phyloP scores from a whole-genome alignment of 2,329 filamentous ascomycete genomes.

The Raffaelea deltoideospora region DNA sequence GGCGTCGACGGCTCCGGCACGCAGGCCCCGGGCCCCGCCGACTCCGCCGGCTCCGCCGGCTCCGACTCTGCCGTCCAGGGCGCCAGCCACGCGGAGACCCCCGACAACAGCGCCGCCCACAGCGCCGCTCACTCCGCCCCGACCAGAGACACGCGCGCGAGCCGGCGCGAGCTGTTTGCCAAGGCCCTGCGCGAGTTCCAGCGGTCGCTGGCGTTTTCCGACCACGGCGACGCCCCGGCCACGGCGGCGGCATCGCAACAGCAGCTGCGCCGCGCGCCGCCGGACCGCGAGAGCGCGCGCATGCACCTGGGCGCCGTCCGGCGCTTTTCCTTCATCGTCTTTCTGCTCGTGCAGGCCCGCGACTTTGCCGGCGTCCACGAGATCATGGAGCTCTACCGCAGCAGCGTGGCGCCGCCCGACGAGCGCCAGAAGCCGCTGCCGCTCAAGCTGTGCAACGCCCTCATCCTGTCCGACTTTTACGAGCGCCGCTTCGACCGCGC shows the following conservation, averaged over 20 bases:
- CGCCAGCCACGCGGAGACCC: background rate
- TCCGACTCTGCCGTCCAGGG: background rate
- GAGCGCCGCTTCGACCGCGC: constrained; percentile 45
- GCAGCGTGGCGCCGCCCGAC: constrained; percentile 16
- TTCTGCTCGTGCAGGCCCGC: constrained; percentile 24
- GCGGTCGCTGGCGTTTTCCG: constrained; percentile 21
- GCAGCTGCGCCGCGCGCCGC: background rate
- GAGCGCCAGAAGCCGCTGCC: constrained; percentile 24
- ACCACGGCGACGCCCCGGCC: background rate
- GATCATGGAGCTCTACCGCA: constrained; percentile 29
- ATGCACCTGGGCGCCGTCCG: constrained; percentile 11
- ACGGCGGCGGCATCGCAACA: no score
- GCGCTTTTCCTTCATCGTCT: constrained; percentile 25
- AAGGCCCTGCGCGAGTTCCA: constrained; percentile 21
- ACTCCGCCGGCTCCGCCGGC: background rate
- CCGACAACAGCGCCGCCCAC: background rate
- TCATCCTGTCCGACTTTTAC: constrained; percentile 53
- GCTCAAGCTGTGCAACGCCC: constrained; percentile 38
- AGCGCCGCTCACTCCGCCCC: background rate
- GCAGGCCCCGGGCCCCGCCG: background rate
- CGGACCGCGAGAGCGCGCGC: constrained; percentile 10
- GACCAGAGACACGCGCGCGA: background rate
- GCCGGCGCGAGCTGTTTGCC: constrained; percentile 15
- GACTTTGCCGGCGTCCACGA: constrained; percentile 22
- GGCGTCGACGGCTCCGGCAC: constrained; percentile 2